phyloP scores from a whole-genome alignment of 805 yeast genomes.

The Saccharomycopsis sp. region DNA sequence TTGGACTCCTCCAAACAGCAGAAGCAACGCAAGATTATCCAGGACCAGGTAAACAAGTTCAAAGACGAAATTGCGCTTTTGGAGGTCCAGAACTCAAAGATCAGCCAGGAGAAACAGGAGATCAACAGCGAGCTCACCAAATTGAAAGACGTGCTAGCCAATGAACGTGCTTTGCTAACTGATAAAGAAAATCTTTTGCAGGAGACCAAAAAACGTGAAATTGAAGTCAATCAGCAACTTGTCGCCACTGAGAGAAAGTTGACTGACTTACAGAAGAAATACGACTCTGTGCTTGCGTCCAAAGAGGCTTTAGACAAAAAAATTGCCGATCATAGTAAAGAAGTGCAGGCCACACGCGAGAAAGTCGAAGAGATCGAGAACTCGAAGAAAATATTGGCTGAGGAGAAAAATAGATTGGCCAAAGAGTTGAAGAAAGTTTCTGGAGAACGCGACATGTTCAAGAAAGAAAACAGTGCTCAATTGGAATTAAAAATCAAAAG shows the following conservation, averaged over 20 bases:
- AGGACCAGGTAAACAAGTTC: conserved; percentile 47
- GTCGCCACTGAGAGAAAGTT: conserved; percentile 30
- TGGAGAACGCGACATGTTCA: conserved; percentile 14
- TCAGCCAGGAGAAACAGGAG: conserved; percentile 26
- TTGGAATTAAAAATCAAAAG: conserved; percentile 19
- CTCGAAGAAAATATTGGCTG: conserved; percentile 28
- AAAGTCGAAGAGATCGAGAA: conserved; percentile 30
- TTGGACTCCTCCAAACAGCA: conserved; percentile 56
- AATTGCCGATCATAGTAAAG: conserved; percentile 28
- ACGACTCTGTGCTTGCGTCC: conserved; percentile 25
- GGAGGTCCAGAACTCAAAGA: conserved; percentile 28
- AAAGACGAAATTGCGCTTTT: conserved; percentile 39
- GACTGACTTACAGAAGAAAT: conserved; percentile 30
- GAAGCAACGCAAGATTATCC: conserved; percentile 42
- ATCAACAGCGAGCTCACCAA: conserved; percentile 27
- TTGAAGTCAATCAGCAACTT: conserved; percentile 55
- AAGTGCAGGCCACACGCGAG: conserved; percentile 31
- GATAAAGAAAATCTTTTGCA: conserved; percentile 43
- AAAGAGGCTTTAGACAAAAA: conserved; percentile 29
- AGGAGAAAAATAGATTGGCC: conserved; percentile 30
- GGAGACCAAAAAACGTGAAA: conserved; percentile 36
- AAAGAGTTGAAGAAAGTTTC: conserved; percentile 22
- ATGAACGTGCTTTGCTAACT: conserved; percentile 37
- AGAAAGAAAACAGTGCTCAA: conserved; percentile 16
- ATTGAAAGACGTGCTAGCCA: conserved; percentile 30